Conservation (phyloP, 1,284 basidiomycete genomes). For the Fomitiporia mediterranea region DNA sequence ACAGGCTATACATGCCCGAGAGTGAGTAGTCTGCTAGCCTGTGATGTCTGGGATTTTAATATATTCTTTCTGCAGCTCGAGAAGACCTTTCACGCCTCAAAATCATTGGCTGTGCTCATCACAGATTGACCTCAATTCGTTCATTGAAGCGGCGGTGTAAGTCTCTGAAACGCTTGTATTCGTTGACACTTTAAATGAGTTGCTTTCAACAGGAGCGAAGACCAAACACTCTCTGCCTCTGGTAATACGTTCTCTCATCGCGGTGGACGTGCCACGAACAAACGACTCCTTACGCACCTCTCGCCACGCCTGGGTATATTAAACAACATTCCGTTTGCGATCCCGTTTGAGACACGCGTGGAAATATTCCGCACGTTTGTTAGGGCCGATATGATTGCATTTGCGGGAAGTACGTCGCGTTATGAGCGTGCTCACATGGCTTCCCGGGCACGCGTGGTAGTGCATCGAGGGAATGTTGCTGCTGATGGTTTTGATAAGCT, state of each 20-base stretch:
- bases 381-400: constrained; percentile 45
- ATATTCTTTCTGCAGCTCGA: constrained; percentile 50
- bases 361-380: constrained; percentile 87
- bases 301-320: constrained; percentile 88
- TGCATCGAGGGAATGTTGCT: constrained; percentile 73
- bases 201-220: constrained; percentile 45
- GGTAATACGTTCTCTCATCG: constrained; percentile 32
- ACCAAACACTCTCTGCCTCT: constrained; percentile 41
- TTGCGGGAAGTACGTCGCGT: constrained; percentile 19
- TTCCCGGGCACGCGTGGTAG: constrained; percentile 48
- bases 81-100: constrained; percentile 72
- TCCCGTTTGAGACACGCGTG: constrained; percentile 90
- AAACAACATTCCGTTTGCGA: constrained; percentile 95
- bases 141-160: constrained; percentile 87
- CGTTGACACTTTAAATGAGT: background rate
- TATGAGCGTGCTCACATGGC: constrained; percentile 11
- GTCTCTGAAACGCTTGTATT: constrained; percentile 25
- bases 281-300: constrained; percentile 68
- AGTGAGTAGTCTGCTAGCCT: constrained; percentile 51
- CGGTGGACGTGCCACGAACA: constrained; percentile 36
- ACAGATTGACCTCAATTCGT: constrained; percentile 76
- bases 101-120: constrained; percentile 88
- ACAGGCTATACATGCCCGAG: constrained; percentile 77
- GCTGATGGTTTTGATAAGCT: constrained; percentile 87
- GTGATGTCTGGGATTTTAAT: background rate